Evolutionary conservation across 768 basidiomycete genomes (phyloP).

Genomic region (Gymnopilus junonius): DNA sequence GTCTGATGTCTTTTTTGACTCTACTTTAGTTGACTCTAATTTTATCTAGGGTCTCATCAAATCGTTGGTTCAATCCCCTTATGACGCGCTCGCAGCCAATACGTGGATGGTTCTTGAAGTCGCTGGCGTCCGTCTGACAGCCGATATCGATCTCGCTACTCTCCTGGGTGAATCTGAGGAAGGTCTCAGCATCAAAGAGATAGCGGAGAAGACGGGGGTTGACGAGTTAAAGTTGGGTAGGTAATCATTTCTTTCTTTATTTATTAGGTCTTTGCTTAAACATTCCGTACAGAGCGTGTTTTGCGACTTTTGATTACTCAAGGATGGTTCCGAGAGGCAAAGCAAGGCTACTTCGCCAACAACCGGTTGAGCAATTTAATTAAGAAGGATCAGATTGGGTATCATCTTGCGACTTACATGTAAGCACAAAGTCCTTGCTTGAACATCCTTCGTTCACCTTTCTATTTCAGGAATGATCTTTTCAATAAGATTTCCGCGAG

Average conservation of each 20-base stretch:
- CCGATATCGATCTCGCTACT: constrained; percentile 37
- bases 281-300: constrained; percentile 30
- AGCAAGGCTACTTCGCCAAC: constrained; percentile 41
- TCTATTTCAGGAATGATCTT: constrained; percentile 34
- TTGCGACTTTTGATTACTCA: constrained; percentile 39
- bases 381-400: constrained; percentile 39
- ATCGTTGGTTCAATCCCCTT: constrained; percentile 38
- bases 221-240: constrained; percentile 40
- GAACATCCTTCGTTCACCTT: neutral
- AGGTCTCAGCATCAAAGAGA: constrained; percentile 36
- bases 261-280: neutral
- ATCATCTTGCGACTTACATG: constrained; percentile 41
- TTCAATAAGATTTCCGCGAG: constrained; percentile 37
- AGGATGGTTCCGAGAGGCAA: constrained; percentile 42
- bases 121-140: constrained; percentile 37
- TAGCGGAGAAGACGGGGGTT: constrained; percentile 36
- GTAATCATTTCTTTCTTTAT: neutral
- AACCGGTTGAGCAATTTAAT: constrained; percentile 40
- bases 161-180: constrained; percentile 39
- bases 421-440: constrained; percentile 14
- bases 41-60: constrained; percentile 36
- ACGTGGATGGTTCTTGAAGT: constrained; percentile 38
- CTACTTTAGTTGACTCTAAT: neutral
- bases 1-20: constrained; percentile 2
- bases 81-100: constrained; percentile 39